phyloP scores from a whole-genome alignment of 768 basidiomycete genomes.

The Solioccasus polychromus region DNA sequence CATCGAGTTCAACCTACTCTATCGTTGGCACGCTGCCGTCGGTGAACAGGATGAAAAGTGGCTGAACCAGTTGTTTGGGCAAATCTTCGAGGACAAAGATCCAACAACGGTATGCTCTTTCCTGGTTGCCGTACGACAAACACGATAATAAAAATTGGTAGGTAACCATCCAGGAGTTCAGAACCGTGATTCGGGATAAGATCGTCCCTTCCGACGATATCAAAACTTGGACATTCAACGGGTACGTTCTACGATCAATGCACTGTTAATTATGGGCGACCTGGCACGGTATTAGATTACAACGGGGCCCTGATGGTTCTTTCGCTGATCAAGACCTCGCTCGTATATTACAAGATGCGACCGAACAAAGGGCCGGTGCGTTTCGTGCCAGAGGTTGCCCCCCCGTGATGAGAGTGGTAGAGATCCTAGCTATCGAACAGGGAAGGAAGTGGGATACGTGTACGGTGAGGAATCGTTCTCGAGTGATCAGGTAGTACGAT shows the following conservation, averaged over 20 bases:
- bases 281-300: slow-evolving; percentile 35
- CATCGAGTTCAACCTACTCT: slow-evolving; percentile 66
- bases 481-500: not conserved
- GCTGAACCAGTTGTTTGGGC: slow-evolving; percentile 47
- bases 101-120: slow-evolving; percentile 35
- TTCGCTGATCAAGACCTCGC: slow-evolving; percentile 68
- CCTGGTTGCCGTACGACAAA: too few relatives aligned
- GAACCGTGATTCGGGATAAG: slow-evolving; percentile 11
- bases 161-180: slow-evolving; percentile 22
- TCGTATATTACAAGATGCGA: slow-evolving; percentile 58
- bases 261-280: not conserved
- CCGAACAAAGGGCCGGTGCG: slow-evolving; percentile 54
- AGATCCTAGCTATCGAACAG: slow-evolving; percentile 67
- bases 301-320: slow-evolving; percentile 48
- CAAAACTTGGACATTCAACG: slow-evolving; percentile 53
- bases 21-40: slow-evolving; percentile 65
- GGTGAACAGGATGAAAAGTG: slow-evolving; percentile 54
- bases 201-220: slow-evolving; percentile 18
- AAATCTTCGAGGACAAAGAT: slow-evolving; percentile 41
- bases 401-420: slow-evolving; percentile 59
- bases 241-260: slow-evolving; percentile 28
- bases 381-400: slow-evolving; percentile 72
- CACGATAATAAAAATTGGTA: not conserved
- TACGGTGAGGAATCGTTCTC: slow-evolving; percentile 43
- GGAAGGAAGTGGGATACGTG: slow-evolving; percentile 69